Evolutionary conservation across 352 stramenopile genomes (phyloP), one percentile per base, ranked within the genome.

Genomic region (Phytophthora chlamydospora): DNA sequence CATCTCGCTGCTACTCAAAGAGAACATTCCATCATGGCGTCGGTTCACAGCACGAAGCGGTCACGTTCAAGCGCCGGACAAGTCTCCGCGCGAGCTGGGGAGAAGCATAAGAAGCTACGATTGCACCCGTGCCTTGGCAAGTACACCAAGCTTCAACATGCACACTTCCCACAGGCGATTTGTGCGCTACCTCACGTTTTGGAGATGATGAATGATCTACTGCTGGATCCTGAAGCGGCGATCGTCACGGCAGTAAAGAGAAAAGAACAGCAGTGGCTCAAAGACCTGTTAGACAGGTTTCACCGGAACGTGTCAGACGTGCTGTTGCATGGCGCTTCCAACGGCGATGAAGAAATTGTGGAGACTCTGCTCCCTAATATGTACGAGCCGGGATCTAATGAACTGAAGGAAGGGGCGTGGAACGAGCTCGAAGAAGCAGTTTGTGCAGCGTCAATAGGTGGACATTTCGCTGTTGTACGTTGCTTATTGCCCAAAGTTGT

Each of bases 281-380:
- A 41, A 9, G 4, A 10, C n/a, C 29, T 51, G 17, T n/a, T 51
- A 6, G 29, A 29, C 3, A 12, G 14, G 29, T 38, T 24, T 9
- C 14, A 51, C 10, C 14, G 3, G 2, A 14, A 40, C 8, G n/a
- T 40, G 21, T 40, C 29, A 16, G 44, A 51, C n/a, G 44, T n/a
- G 3, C 4, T 51, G 17, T 9, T 40, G 3, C 17, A 29, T 21
- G 17, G 14, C 16, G 45, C 45, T n/a, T 33, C 4, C 6, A 40
- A 42, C 8, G 17, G 45, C 2, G 13, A 41, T 12, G 11, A 33
- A 17, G 31, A 33, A 16, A 29, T 1, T 32, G 11, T 53, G 16
- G 16, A 53, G 16, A 42, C 41, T 19, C 16, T 53, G n/a, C 32
- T 53, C 2, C 45, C 32, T 6, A 16, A 33, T 8, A 32, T 53